Percentiles rank a stretch among this genome's conserved stretches.
phyloP scores from a whole-genome alignment of 345 rosid genomes.

The Adansonia digitata region DNA sequence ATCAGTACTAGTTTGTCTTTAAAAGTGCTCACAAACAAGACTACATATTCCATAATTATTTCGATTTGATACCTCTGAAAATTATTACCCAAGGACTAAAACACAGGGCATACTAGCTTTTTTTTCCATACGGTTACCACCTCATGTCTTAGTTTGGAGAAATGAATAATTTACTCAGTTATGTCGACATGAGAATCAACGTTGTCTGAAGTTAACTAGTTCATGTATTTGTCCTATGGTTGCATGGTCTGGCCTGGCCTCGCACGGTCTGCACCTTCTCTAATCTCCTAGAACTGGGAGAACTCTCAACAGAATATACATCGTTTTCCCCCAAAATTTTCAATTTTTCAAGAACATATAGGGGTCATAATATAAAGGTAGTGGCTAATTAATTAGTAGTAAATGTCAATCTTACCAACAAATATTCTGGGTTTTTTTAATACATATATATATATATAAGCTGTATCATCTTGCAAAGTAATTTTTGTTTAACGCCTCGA shows the following conservation, averaged over 20 bases:
- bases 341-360: neutral
- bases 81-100: neutral
- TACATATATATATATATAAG: no score
- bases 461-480: neutral
- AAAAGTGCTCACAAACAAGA: neutral
- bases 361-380: neutral
- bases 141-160: neutral
- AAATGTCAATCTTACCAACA: neutral
- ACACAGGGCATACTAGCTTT: neutral
- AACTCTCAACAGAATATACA: neutral
- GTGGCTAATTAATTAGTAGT: neutral
- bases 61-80: neutral
- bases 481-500: neutral
- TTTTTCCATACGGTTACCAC: neutral
- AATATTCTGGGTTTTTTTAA: no score
- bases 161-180: neutral
- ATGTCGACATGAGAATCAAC: neutral
- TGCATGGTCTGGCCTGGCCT: neutral
- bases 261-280: neutral
- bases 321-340: neutral
- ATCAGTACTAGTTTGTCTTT: conserved; percentile 2
- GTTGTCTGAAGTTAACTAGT: neutral
- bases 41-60: neutral
- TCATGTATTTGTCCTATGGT: neutral
- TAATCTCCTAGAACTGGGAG: neutral